Base-by-base conservation (phyloP, 768 basidiomycete genomes). In the Leccinum longicurvipes region DNA sequence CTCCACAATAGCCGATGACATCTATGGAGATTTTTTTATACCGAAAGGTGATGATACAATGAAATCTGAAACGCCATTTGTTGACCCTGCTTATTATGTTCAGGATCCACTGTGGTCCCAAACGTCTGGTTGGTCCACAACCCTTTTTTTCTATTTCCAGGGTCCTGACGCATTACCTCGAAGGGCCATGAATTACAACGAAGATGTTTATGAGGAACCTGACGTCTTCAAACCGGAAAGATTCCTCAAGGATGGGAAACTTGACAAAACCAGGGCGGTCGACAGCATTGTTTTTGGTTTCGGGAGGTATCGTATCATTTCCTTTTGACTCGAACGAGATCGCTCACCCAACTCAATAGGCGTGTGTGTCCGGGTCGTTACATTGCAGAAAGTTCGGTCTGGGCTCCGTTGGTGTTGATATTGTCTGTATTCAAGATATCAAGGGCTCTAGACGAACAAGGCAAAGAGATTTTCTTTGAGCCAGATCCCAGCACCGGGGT, bases 361-460 rank as follows among this genome's bases (percentile, higher is more conserved):
- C 59, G 68, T 5, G 39, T 64, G 12, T 75, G 73, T 51, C 69
- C 74, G 12, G 75, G 75, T 9, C 61, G 62, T 15, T 58, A 69
- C 53, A 31, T 61, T 17, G 72, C 72, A 2, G 66, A 70, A 7
- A 53, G 47, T 19, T 65, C 62, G 3, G 29, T 73, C n/a, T 77
- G 69, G 71, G 60, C 59, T 23, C 55, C 59, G 11, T 63, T 72
- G 29, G 69, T 63, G 7, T 64, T 58, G 14, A 56, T 72, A 25
- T 53, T 76, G 23, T 54, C 61, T 2, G 51, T 58, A 10, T 58
- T 69, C 54, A 56, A 60, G 9, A 72, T 76, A 19, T 39, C 62
- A 28, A 66, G 63, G 48, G 57, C 65, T 12, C 41, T 56, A 6
- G 67, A 62, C 28, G 59, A 66, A 29, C 44, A 61, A 19, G 73